Conservation (phyloP, 371 early-diverging fungal species). For the Mortierella sp. region DNA sequence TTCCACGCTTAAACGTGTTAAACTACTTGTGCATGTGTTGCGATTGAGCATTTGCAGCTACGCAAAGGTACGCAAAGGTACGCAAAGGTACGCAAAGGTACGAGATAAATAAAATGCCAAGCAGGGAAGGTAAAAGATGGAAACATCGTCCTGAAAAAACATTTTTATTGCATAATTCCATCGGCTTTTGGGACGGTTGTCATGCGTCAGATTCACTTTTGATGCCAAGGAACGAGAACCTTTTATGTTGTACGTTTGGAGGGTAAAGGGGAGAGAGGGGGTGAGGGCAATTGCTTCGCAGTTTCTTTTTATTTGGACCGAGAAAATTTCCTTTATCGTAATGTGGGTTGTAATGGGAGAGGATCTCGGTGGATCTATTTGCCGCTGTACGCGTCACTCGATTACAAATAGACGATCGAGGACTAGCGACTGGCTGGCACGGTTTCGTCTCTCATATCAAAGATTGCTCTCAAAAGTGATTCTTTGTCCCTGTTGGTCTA, state of each 20-base stretch:
- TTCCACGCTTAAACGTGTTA: constrained; percentile 1
- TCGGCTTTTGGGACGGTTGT: too few species aligned
- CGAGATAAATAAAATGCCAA: too few species aligned
- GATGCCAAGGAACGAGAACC: neutral
- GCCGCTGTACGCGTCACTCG: constrained; percentile 27
- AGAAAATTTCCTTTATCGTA: neutral
- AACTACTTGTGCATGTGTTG: constrained; percentile 1
- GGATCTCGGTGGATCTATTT: constrained; percentile 19
- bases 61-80: too few species aligned
- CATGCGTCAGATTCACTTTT: neutral
- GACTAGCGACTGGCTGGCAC: neutral
- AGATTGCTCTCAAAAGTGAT: neutral
- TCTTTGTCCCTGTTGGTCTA: neutral
- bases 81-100: too few species aligned
- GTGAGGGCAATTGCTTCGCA: neutral
- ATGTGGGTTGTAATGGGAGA: too few species aligned
- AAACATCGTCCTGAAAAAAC: too few species aligned
- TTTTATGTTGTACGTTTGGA: neutral
- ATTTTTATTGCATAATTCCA: too few species aligned
- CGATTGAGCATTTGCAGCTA: neutral
- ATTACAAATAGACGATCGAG: constrained; percentile 26
- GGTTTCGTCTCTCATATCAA: neutral
- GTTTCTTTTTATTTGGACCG: neutral
- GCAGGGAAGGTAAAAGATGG: too few species aligned
- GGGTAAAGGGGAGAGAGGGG: neutral